These are phyloP conservation scores for Scheffersomyces titani DNA, from an alignment of 1,139 yeast species.

Conservation along the genomic window DNA sequence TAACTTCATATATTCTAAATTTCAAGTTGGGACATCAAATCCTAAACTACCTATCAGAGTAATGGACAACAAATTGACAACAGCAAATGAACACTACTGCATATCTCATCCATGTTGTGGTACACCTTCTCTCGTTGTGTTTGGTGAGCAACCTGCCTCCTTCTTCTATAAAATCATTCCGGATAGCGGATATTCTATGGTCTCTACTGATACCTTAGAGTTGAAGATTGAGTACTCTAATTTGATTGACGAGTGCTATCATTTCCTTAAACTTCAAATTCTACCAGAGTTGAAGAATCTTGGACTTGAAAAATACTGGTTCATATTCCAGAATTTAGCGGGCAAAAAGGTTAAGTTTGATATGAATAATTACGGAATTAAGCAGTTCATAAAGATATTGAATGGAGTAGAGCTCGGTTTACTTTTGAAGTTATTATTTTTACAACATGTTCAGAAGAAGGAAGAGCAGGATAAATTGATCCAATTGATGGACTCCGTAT, in stretches of 20 bases:
- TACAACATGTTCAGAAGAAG: conserved; percentile 14
- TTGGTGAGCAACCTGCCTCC: conserved; percentile 69
- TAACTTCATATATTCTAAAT: conserved; percentile 60
- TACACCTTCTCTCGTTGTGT: conserved; percentile 47
- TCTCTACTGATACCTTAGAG: conserved; percentile 37
- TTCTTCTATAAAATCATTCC: conserved; percentile 55
- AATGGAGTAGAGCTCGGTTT: conserved; percentile 18
- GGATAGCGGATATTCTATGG: conserved; percentile 15
- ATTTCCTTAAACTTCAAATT: conserved; percentile 12
- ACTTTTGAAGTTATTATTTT: conserved; percentile 14
- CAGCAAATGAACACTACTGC: conserved; percentile 36
- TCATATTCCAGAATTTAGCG: conserved; percentile 25
- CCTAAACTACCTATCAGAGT: conserved; percentile 57
- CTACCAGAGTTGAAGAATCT: conserved; percentile 9
- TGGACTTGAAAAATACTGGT: conserved; percentile 20
- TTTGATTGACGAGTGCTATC: conserved; percentile 43
- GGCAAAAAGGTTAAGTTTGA: conserved; percentile 32
- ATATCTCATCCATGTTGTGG: conserved; percentile 23
- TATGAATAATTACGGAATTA: conserved; percentile 38
- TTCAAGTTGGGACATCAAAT: conserved; percentile 63
- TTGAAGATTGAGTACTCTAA: conserved; percentile 48
- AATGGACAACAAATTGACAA: conserved; percentile 40
- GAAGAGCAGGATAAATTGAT: conserved; percentile 15
- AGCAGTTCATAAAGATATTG: conserved; percentile 22
- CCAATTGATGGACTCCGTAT: conserved; percentile 11